Evolutionary conservation across 768 basidiomycete species (phyloP), one percentile per base, ranked within the genome.

Genomic region (Daedalea quercina): DNA sequence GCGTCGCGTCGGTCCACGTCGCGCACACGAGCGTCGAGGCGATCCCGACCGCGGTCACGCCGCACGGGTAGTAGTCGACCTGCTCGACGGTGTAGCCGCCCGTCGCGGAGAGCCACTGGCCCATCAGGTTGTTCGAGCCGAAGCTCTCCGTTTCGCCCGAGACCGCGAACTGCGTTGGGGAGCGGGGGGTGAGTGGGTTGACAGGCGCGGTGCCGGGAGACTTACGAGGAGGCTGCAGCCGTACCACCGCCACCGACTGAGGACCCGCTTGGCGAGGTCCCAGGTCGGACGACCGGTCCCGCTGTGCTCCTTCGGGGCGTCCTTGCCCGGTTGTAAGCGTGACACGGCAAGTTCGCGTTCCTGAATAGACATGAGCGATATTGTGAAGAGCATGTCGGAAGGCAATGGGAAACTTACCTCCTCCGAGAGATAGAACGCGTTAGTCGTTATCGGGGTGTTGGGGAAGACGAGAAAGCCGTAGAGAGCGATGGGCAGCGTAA

Each of bases 391-490:
- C 25, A 42, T 42, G 22, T n/a, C 15, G 25, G 15, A 20, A 13
- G n/a, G 9, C 25, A 22, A 7, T 37, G 26, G 15, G 44, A 23
- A 25, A 61, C 66, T 43, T 42, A 79, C 84, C 68, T 83, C 76
- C 56, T 76, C 62, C 2, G 75, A 77, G 9, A 88, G 72, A 67
- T 85, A 88, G 51, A 81, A 81, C 1, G 81, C 84, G 23, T 67
- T 75, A 2, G 83, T 86, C 0, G 79, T 82, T 15, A 75, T 69
- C 1, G 86, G 87, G 8, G 82, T 73, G 62, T 87, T 84, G 15
- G 87, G 89, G 63, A 90, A 89, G 31, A 85, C 71, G 25, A 84
- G 59, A 62, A 85, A 87, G 0, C 85, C 85, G 63, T 85, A 86
- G 8, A 85, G 60, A 1, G 85, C 84, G 55, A 88, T 82, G 0